phyloP scores from a whole-genome alignment of 768 basidiomycete species.

The Mycena rosella region DNA sequence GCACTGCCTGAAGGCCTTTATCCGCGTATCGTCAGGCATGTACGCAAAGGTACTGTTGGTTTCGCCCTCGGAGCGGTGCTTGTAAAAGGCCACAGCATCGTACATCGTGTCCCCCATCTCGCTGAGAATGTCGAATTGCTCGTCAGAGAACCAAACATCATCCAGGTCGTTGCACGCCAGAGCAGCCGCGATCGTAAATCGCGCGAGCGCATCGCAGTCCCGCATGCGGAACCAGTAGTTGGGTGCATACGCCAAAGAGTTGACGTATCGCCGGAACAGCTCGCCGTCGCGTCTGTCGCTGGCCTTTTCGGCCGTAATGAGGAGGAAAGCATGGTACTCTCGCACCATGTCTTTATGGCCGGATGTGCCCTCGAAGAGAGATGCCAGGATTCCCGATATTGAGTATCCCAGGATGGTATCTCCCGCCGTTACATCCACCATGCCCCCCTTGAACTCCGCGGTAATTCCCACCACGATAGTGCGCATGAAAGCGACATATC shows the following conservation, averaged over 20 bases:
- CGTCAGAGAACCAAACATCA: slow-evolving; percentile 5
- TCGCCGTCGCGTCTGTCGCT: not conserved
- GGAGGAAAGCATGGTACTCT: not conserved
- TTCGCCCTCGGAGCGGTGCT: slow-evolving; percentile 5
- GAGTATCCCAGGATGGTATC: slow-evolving; percentile 1
- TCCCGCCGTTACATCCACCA: not conserved
- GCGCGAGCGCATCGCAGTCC: not conserved
- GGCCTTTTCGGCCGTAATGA: not conserved
- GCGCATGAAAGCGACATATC: slow-evolving; percentile 1
- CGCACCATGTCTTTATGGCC: not conserved
- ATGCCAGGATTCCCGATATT: not conserved
- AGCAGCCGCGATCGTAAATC: slow-evolving; percentile 1
- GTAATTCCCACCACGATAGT: not conserved
- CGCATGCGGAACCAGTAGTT: slow-evolving; percentile 7
- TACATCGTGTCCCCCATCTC: slow-evolving; percentile 4
- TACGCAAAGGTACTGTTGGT: not conserved
- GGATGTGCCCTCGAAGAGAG: not conserved
- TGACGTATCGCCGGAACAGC: slow-evolving; percentile 1
- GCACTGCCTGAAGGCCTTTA: not conserved
- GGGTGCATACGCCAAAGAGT: not conserved
- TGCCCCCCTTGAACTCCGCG: not conserved
- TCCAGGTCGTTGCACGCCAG: slow-evolving; percentile 6
- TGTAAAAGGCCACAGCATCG: slow-evolving; percentile 8
- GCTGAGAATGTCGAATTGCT: not conserved
- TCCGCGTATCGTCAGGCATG: not conserved